phyloP scores from a whole-genome alignment of 768 basidiomycete genomes.

The Collybia sordida region DNA sequence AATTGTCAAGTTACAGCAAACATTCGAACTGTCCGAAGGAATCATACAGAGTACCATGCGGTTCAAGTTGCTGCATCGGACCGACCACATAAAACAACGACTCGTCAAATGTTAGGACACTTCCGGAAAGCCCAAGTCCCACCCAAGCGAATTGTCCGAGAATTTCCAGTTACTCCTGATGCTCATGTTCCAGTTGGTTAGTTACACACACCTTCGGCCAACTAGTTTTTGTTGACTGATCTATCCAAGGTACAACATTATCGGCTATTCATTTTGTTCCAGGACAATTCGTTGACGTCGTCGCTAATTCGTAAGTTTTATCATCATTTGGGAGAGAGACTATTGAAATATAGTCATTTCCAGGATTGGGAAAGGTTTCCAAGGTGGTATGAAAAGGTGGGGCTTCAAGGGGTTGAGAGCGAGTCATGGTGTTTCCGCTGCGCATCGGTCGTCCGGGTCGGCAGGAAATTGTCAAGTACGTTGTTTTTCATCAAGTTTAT shows the following conservation, averaged over 20 bases:
- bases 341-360: background rate
- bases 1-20: conserved; percentile 89
- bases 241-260: conserved; percentile 70
- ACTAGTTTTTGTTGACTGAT: background rate
- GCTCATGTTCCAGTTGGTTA: conserved; percentile 87
- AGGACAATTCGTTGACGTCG: conserved; percentile 92
- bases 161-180: conserved; percentile 87
- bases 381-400: conserved; percentile 96
- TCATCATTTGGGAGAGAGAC: background rate
- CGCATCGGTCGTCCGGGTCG: conserved; percentile 90
- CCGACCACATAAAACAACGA: conserved; percentile 66
- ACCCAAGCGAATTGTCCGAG: conserved; percentile 82
- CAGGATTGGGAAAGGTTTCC: conserved; percentile 96
- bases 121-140: conserved; percentile 80
- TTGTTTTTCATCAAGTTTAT: background rate
- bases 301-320: conserved; percentile 79
- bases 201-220: conserved; percentile 25
- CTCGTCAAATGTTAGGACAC: conserved; percentile 84
- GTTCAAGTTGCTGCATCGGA: conserved; percentile 91
- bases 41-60: conserved; percentile 82
- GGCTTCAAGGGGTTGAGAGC: conserved; percentile 89
- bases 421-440: conserved; percentile 94
- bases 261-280: conserved; percentile 96
- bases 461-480: conserved; percentile 93
- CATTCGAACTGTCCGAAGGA: conserved; percentile 58